A percentile compares a stretch with the other conserved stretches of the same genome.
Conservation (phyloP, 345 rosid species). For the Boechera divaricarpa region DNA sequence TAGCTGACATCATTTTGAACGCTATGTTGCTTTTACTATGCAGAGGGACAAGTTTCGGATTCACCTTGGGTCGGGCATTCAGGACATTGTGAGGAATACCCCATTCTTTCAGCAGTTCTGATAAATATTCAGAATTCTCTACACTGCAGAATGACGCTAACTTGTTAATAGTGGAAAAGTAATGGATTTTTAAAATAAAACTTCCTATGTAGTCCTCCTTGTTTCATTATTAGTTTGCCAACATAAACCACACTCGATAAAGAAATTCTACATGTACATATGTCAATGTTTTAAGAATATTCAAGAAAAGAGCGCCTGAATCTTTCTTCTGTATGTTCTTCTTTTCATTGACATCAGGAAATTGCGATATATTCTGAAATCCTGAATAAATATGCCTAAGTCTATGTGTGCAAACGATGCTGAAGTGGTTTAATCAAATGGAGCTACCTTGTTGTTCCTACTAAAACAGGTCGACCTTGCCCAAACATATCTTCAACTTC, state of each 20-base stretch:
- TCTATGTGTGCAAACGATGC: slow-evolving; percentile 16
- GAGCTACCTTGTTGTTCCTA: slow-evolving; percentile 88
- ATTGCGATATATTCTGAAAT: slow-evolving; percentile 16
- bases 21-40: slow-evolving; percentile 24
- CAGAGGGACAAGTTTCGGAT: slow-evolving; percentile 27
- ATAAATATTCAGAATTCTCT: slow-evolving; percentile 89
- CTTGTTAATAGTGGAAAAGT: slow-evolving; percentile 15
- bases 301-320: slow-evolving; percentile 7
- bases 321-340: slow-evolving; percentile 1
- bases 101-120: slow-evolving; percentile 79
- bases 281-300: slow-evolving; percentile 4
- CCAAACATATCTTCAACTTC: slow-evolving; percentile 94
- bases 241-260: slow-evolving; percentile 5
- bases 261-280: not conserved
- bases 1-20: slow-evolving; percentile 5
- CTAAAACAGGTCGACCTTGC: slow-evolving; percentile 96
- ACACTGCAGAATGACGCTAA: slow-evolving; percentile 69
- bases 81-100: slow-evolving; percentile 90
- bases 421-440: slow-evolving; percentile 13
- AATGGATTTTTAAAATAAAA: not conserved
- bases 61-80: slow-evolving; percentile 96
- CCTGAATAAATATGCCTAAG: not conserved
- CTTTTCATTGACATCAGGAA: slow-evolving; percentile 13
- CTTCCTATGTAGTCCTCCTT: slow-evolving; percentile 5
- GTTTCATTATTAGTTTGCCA: slow-evolving; percentile 17